Base-by-base conservation (phyloP, 352 stramenopile species). In the Phytophthora litchii region DNA sequence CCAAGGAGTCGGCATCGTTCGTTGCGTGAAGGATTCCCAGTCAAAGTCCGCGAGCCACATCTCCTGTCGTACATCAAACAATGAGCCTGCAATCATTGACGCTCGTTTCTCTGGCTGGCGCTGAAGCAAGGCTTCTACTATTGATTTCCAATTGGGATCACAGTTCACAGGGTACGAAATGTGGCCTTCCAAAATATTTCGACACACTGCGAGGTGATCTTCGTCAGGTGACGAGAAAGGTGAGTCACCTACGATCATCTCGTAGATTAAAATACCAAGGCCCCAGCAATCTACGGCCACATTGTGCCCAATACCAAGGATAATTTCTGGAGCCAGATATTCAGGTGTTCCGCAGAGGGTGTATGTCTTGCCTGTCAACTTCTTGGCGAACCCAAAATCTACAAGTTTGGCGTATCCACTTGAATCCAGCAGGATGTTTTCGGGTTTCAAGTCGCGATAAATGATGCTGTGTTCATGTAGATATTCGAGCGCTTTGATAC, bases 211-310 rank as follows among this genome's bases (percentile, higher is more conserved):
- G 74, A 98, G 96, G 11, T 94, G 92, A 59, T 98, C 94, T 53
- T 98, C 89, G 66, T 97, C 93, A 66, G 80, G 41, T 8, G 29
- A 51, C 37, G 95, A 95, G 59, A 98, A 98, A 11, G 95, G 95
- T 16, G 95, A 95, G 72, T 98, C 91, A 12, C 95, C 95, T 3
- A 92, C 88, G 3, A 98, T 78, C 96, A 99, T 98, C 72, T 98
- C 94, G 67, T 97, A 99, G 38, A 98, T 86, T 16, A 99, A 65
- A 38, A 98, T 96, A 29, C 95, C 96, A 45, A 99, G 74, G 14
- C 94, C 97, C 96, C 96, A 99, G 78, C 91, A 98, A 72, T 98
- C 93, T 3, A 97, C 91, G 16, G 86, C 94, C 43, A 92, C 88
- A 38, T 72, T 72, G 47, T 94, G 85, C 16, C 85, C 85, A 37